Conservation (phyloP, 2,329 filamentous ascomycete species). For the Colletotrichum costaricense region DNA sequence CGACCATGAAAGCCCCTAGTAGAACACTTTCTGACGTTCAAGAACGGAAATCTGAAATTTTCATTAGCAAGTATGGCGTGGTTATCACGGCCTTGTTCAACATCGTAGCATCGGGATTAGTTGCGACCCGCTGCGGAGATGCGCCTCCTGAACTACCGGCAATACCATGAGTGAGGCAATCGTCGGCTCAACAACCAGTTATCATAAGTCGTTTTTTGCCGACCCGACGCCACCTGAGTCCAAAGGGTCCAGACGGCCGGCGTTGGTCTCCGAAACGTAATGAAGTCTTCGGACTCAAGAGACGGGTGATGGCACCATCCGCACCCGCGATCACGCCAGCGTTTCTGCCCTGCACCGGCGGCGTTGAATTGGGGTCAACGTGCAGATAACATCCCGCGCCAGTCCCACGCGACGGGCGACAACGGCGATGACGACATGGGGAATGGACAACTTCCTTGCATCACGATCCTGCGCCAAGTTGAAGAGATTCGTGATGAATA, state of each 20-base stretch:
- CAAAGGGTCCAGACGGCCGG: slow-evolving; percentile 6
- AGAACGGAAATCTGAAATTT: background rate
- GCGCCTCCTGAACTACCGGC: background rate
- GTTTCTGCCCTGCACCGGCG: slow-evolving; percentile 17
- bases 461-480: background rate
- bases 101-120: background rate
- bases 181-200: background rate
- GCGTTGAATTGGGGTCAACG: slow-evolving; percentile 15
- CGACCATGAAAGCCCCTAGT: background rate
- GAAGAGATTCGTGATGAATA: background rate
- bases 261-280: background rate
- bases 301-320: slow-evolving; percentile 27
- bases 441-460: background rate
- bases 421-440: slow-evolving; percentile 32
- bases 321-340: slow-evolving; percentile 30
- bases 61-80: background rate
- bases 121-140: background rate
- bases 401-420: slow-evolving; percentile 26
- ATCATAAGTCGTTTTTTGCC: background rate
- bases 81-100: background rate
- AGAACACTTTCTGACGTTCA: background rate
- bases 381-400: slow-evolving; percentile 26
- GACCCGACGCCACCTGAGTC: background rate
- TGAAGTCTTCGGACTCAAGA: background rate
- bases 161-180: background rate